These are phyloP conservation scores for Monosporascus sp. DNA, from an alignment of 2,329 filamentous ascomycete genomes.

Conservation along the genomic window DNA sequence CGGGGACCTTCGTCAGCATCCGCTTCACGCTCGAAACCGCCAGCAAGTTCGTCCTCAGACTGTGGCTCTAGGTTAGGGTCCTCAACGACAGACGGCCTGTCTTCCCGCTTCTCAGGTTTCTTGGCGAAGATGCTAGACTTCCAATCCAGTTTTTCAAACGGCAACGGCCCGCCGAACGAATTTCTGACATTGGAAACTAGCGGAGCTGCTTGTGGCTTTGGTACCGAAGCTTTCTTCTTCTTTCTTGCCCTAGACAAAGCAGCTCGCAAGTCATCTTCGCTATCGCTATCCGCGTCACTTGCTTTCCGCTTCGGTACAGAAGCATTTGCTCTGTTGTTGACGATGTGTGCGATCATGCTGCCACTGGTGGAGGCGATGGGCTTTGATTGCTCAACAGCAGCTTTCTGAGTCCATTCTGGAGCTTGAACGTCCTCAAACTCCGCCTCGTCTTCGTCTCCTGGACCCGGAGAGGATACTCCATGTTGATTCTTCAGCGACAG, in stretches of 20 bases:
- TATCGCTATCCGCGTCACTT: constrained; percentile 59
- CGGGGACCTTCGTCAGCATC: constrained; percentile 39
- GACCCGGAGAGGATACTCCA: constrained; percentile 24
- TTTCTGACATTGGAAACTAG: constrained; percentile 52
- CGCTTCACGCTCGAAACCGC: constrained; percentile 31
- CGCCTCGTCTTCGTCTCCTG: constrained; percentile 34
- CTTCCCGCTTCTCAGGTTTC: constrained; percentile 25
- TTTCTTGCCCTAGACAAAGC: constrained; percentile 69
- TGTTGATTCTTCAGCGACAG: constrained; percentile 72
- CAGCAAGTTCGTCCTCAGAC: constrained; percentile 24
- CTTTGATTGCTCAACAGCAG: constrained; percentile 44
- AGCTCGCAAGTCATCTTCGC: constrained; percentile 74
- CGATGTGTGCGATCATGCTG: constrained; percentile 65
- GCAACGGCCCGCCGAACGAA: constrained; percentile 73
- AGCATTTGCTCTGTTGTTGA: constrained; percentile 68
- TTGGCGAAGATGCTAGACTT: constrained; percentile 55
- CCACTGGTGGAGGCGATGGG: constrained; percentile 49
- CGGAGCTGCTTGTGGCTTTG: constrained; percentile 28
- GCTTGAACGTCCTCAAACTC: constrained; percentile 47
- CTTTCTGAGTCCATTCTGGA: constrained; percentile 54
- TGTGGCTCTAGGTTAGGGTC: constrained; percentile 2
- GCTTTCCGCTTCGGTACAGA: constrained; percentile 45
- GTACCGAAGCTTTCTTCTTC: constrained; percentile 40
- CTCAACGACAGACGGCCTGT: constrained; percentile 15
- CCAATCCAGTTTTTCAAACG: constrained; percentile 81